A percentile compares a stretch with the other conserved stretches of the same genome.
Evolutionary conservation across 805 yeast species (phyloP).

Genomic region (Pichia occidentalis): DNA sequence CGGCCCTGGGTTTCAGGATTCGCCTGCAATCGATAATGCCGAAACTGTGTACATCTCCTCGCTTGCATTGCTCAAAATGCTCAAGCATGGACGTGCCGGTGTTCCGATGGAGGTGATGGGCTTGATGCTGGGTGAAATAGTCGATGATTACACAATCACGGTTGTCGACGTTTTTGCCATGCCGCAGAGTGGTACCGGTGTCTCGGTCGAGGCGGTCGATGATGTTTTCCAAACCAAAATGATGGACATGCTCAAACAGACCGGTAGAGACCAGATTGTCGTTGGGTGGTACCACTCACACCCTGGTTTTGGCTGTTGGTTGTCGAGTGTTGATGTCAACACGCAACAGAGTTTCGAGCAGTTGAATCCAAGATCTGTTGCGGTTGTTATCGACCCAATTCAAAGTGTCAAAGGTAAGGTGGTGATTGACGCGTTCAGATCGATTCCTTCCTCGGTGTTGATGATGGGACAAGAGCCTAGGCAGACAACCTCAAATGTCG

Average conservation of each 20-base stretch:
- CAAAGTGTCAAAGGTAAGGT: slow-evolving; percentile 98
- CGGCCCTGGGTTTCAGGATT: slow-evolving; percentile 37
- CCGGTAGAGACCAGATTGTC: slow-evolving; percentile 98
- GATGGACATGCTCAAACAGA: slow-evolving; percentile 99
- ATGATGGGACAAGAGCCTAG: slow-evolving; percentile 98
- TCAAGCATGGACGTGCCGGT: slow-evolving; percentile 94
- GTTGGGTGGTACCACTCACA: slow-evolving; percentile 99
- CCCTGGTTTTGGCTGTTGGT: slow-evolving; percentile 99
- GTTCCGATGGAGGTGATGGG: slow-evolving; percentile 88
- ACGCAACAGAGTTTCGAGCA: slow-evolving; percentile 98
- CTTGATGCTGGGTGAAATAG: slow-evolving; percentile 95
- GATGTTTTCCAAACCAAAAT: slow-evolving; percentile 97
- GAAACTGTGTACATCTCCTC: slow-evolving; percentile 97
- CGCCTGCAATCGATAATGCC: slow-evolving; percentile 86
- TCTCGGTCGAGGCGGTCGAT: slow-evolving; percentile 97
- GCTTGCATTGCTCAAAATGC: slow-evolving; percentile 89
- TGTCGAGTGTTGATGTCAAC: slow-evolving; percentile 93
- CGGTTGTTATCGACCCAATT: slow-evolving; percentile 97
- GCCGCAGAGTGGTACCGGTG: slow-evolving; percentile 98
- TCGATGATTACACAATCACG: slow-evolving; percentile 93
- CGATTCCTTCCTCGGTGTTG: slow-evolving; percentile 78
- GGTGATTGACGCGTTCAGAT: slow-evolving; percentile 95
- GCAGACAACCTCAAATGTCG: slow-evolving; percentile 93
- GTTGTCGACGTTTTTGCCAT: slow-evolving; percentile 98
- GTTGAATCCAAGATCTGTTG: slow-evolving; percentile 91